These are phyloP conservation scores for Helminthosporium solani DNA, from an alignment of 2,329 filamentous ascomycete genomes.

Conservation along the genomic window DNA sequence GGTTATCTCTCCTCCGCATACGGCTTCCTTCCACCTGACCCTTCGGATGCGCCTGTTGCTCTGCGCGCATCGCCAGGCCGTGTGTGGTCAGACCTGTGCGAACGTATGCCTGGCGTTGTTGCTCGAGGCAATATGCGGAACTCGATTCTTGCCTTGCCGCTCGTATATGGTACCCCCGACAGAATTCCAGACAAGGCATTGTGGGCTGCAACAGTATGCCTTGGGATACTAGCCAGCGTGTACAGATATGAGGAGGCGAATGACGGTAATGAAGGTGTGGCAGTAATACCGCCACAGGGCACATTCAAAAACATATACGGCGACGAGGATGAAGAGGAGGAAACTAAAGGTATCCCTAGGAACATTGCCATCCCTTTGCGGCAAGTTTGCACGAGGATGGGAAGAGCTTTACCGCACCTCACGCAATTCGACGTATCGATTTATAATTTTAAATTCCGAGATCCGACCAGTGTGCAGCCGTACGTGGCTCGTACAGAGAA, in stretches of 20 bases:
- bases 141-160: conserved; percentile 50
- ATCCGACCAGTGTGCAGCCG: conserved; percentile 51
- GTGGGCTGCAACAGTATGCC: conserved; percentile 54
- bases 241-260: conserved; percentile 56
- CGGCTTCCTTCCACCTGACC: conserved; percentile 54
- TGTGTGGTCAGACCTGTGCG: conserved; percentile 56
- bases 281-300: conserved; percentile 31
- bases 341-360: conserved; percentile 52
- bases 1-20: conserved; percentile 54
- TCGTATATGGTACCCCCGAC: conserved; percentile 52
- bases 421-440: conserved; percentile 56
- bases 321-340: conserved; percentile 51
- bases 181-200: conserved; percentile 54
- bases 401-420: conserved; percentile 55
- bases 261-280: conserved; percentile 55
- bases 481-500: conserved; percentile 57
- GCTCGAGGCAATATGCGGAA: conserved; percentile 53
- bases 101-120: conserved; percentile 55
- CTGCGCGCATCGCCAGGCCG: conserved; percentile 51
- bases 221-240: conserved; percentile 57
- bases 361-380: conserved; percentile 54
- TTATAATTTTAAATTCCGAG: conserved; percentile 54
- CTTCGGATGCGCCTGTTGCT: conserved; percentile 52
- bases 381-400: conserved; percentile 55
- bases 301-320: conserved; percentile 47